Base-by-base conservation (phyloP, 2,329 filamentous ascomycete genomes). In the Lecanicillium sp. region DNA sequence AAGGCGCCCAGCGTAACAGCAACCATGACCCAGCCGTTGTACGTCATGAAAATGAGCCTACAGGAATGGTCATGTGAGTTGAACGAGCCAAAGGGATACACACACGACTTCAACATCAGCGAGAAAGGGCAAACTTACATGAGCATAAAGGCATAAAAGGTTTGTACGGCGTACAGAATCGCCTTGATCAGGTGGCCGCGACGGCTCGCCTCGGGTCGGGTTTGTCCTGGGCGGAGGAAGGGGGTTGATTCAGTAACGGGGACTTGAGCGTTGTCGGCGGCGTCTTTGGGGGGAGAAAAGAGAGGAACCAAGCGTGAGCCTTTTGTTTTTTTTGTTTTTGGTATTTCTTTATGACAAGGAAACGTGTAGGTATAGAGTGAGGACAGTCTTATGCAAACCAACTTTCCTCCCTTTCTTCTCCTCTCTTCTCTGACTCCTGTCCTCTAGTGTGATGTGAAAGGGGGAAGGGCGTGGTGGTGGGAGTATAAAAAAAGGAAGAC, bases 11-110 rank as follows among this genome's bases (percentile, higher is more conserved):
- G 68, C 1, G 84, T 84, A 13, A 97, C 89, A 3, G 90, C 77
- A 49, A 94, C 64, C 92, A 98, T 98, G 50, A 98, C 81, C 81
- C 86, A 94, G 41, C 92, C 92, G 55, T 98, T 98, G 66, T 98
- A 98, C n/a, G 92, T 98, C 92, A 98, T 98, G 65, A 98, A 98
- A 17, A 98, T 66, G 44, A 98, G 72, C 92, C 90, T 97, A 43
- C n/a, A 6, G n/a, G n/a, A n/a, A n/a, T n/a, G n/a, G n/a, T n/a
- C n/a, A n/a, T n/a, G n/a, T n/a, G n/a, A n/a, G n/a, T n/a, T n/a
- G n/a, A 34, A 15, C 25, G 30, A 13, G 32, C 14, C 13, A 15
- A 11, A 35, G 31, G 34, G 17, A 13, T 13, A 29, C 11, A 31
- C 14, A n/a, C 13, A 34, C 25, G 27, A 9, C 2, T 13, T 11